phyloP scores from a whole-genome alignment of 345 rosid genomes.

The Limnanthes douglasii region DNA sequence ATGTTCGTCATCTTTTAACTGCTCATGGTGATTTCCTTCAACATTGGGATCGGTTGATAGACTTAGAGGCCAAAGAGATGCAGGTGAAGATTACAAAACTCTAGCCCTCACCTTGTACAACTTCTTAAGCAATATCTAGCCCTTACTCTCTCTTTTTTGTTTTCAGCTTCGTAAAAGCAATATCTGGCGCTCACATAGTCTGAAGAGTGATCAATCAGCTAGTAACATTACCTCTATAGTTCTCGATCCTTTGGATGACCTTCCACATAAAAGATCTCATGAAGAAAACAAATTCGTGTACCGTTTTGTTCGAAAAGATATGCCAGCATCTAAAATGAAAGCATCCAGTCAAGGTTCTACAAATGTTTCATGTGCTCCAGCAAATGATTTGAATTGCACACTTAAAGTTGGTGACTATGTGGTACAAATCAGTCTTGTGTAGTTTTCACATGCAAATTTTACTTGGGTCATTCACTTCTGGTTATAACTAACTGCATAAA shows the following conservation, averaged over 20 bases:
- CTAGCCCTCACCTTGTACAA: not conserved
- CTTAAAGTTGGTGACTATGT: slow-evolving; percentile 82
- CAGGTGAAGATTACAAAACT: slow-evolving; percentile 27
- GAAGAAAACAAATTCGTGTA: slow-evolving; percentile 52
- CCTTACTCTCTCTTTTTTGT: not conserved
- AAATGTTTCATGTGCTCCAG: slow-evolving; percentile 13
- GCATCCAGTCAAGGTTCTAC: slow-evolving; percentile 21
- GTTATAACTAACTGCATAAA: too few relatives aligned
- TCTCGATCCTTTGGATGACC: slow-evolving; percentile 44
- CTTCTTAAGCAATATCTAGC: not conserved
- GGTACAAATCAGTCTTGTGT: slow-evolving; percentile 44
- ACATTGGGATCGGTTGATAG: slow-evolving; percentile 73
- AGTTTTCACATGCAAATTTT: too few relatives aligned
- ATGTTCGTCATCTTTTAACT: slow-evolving; percentile 51
- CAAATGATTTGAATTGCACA: slow-evolving; percentile 35
- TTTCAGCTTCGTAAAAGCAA: slow-evolving; percentile 54
- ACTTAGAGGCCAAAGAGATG: slow-evolving; percentile 83
- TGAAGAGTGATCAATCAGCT: slow-evolving; percentile 22
- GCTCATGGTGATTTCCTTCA: slow-evolving; percentile 47
- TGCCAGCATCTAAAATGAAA: slow-evolving; percentile 12
- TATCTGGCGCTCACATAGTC: slow-evolving; percentile 32
- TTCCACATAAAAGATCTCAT: slow-evolving; percentile 24
- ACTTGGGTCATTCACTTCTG: too few relatives aligned
- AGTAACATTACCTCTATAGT: slow-evolving; percentile 54
- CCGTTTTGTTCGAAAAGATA: slow-evolving; percentile 44